Conservation (phyloP, 208 protist genomes). For the Trypanosomatidae sp. region DNA sequence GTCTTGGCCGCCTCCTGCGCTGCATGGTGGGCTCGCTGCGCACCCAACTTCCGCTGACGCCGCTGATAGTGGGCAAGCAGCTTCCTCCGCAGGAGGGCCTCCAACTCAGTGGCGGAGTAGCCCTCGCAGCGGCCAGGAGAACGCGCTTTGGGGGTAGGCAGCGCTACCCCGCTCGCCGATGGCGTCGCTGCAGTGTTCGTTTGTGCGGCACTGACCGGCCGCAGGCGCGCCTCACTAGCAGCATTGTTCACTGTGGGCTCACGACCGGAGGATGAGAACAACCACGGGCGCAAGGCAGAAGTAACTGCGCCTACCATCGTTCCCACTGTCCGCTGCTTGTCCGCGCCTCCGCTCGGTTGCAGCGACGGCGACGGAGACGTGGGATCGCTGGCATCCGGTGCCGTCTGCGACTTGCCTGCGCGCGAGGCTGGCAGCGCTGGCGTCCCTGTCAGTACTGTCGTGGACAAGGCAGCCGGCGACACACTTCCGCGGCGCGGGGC, state of each 20-base stretch:
- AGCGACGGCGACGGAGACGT: neutral
- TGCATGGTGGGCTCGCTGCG: slow-evolving; percentile 27
- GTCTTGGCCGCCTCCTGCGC: slow-evolving; percentile 29
- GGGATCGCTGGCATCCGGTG: neutral
- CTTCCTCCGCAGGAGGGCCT: slow-evolving; percentile 49
- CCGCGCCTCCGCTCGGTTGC: neutral
- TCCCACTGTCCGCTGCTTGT: neutral
- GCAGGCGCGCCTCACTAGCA: slow-evolving; percentile 11
- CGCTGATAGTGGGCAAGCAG: slow-evolving; percentile 43
- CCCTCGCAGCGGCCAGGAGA: slow-evolving; percentile 23
- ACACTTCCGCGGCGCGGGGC: neutral
- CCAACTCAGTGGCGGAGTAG: slow-evolving; percentile 47
- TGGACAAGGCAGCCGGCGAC: neutral
- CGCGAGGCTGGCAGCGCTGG: neutral
- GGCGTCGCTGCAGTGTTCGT: neutral
- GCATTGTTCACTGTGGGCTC: neutral
- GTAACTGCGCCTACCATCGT: neutral
- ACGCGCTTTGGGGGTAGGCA: slow-evolving; percentile 6
- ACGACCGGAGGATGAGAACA: slow-evolving; percentile 4
- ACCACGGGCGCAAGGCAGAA: neutral
- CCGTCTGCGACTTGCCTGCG: neutral
- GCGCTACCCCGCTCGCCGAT: neutral
- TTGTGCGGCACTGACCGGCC: neutral
- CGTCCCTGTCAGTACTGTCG: neutral
- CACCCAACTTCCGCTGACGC: slow-evolving; percentile 40